Evolutionary conservation across 176 grass and related monocot genomes (phyloP).

Genomic region (Zoysia pacifica): DNA sequence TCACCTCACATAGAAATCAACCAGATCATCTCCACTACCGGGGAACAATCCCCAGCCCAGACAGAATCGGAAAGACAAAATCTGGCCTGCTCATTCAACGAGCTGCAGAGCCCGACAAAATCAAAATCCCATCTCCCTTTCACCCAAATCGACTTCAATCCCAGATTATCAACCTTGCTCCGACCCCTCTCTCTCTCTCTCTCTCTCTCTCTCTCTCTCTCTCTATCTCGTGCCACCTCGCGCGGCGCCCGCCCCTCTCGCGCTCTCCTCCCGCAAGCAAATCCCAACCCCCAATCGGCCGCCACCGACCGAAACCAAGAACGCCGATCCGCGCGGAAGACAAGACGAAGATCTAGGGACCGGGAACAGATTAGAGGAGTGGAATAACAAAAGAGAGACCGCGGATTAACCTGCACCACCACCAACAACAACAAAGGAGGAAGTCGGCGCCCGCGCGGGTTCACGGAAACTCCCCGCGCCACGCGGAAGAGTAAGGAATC

Average conservation of each 20-base stretch:
- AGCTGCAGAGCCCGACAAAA: not conserved
- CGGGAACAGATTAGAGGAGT: not conserved
- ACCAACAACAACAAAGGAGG: not conserved
- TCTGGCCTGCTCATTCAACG: too few species aligned
- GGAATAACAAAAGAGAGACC: not conserved
- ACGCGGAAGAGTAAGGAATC: not conserved
- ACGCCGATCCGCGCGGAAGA: not conserved
- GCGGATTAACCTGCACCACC: not conserved
- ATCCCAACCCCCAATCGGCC: not conserved
- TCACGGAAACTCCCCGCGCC: conserved; percentile 11
- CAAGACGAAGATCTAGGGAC: not conserved
- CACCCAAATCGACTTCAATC: too few species aligned
- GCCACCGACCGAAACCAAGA: not conserved
- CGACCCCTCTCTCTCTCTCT: too few species aligned
- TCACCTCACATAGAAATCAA: not conserved
- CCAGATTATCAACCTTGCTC: too few species aligned
- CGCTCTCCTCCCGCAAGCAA: not conserved
- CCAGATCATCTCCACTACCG: not conserved
- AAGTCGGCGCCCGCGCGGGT: not conserved
- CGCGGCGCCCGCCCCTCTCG: too few species aligned
- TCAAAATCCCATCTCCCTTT: conserved; percentile 14
- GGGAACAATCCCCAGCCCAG: not conserved
- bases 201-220: too few species aligned
- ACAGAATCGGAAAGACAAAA: not conserved
- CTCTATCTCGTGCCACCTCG: too few species aligned